A percentile compares a stretch with the other conserved stretches of the same genome.
These are phyloP conservation scores for Arctostaphylos glauca DNA, from an alignment of 148 eudicot species.

Conservation along the genomic window DNA sequence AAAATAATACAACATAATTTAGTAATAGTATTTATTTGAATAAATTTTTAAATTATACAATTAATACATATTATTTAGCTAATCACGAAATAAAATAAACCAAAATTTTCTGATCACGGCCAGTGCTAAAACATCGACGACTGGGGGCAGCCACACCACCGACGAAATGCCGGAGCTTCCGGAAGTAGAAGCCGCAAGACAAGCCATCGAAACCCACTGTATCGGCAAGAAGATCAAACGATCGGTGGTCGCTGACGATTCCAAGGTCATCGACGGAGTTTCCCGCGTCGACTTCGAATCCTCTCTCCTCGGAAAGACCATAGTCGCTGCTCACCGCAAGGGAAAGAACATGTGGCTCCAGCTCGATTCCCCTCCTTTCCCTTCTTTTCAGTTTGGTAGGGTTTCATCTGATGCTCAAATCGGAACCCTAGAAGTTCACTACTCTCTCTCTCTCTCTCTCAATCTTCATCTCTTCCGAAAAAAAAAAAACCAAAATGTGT, in stretches of 20 bases:
- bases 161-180: slow-evolving; percentile 86
- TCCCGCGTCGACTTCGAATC: slow-evolving; percentile 64
- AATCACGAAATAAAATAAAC: too few species aligned
- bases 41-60: too few species aligned
- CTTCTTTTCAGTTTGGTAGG: slow-evolving; percentile 91
- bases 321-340: slow-evolving; percentile 78
- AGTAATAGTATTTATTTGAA: too few species aligned
- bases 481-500: not conserved
- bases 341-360: slow-evolving; percentile 95
- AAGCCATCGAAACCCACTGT: slow-evolving; percentile 70
- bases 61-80: too few species aligned
- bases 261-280: slow-evolving; percentile 74
- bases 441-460: not conserved
- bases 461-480: not conserved
- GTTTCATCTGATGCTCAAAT: not conserved
- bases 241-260: slow-evolving; percentile 63
- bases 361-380: slow-evolving; percentile 93
- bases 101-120: too few species aligned
- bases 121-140: not conserved
- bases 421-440: slow-evolving; percentile 35
- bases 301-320: slow-evolving; percentile 64
- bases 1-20: too few species aligned
- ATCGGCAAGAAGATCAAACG: slow-evolving; percentile 67
- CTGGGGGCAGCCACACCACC: not conserved
- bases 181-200: slow-evolving; percentile 92